Evolutionary conservation across 345 rosid species (phyloP), one percentile per base, ranked within the genome.

Genomic region (Acer yangbiense): DNA sequence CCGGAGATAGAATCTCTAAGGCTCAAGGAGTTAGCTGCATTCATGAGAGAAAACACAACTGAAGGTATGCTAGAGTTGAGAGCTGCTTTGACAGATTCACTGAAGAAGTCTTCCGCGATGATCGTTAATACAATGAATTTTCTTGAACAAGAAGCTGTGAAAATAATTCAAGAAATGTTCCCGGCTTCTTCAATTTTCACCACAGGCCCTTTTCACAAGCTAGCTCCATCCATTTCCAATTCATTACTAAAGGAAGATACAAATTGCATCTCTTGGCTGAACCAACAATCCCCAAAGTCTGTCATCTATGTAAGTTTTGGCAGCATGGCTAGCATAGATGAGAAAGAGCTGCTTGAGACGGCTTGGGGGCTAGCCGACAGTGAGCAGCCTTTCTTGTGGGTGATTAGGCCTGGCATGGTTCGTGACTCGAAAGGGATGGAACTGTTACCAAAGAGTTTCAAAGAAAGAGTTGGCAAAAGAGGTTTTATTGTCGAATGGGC

Each of bases 401-500:
- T 82, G 74, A 44, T 82, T 43, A 76, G 82, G n/a, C 80, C 75
- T 2, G 79, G 80, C 7, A 76, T 72, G 9, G 74, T 61, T 27
- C 13, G 17, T 14, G 71, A 74, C 25, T 17, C 76, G 20, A 65
- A 78, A 48, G 76, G 75, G 67, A 3, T 41, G 3, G 76, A 77
- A 11, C 68, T 39, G 27, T 65, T 82, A 46, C 73, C 77, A 5
- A 6, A 43, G 12, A 79, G 62, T 52, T 76, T 82, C 12, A 17
- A 14, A n/a, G 39, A 77, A 18, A 57, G 12, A 2, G 23, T 80
- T 6, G 76, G 52, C 12, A 75, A 80, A 55, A 76, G 75, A 68
- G 82, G 79, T 44, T 69, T 66, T 71, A 73, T 85, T 29, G 77
- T 80, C 66, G 75, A 85, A 69, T 85, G 84, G 84, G 84, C 81